A percentile compares a stretch with the other conserved stretches of the same genome.
Evolutionary conservation across 768 basidiomycete genomes (phyloP).

Genomic region (Russula emetica): DNA sequence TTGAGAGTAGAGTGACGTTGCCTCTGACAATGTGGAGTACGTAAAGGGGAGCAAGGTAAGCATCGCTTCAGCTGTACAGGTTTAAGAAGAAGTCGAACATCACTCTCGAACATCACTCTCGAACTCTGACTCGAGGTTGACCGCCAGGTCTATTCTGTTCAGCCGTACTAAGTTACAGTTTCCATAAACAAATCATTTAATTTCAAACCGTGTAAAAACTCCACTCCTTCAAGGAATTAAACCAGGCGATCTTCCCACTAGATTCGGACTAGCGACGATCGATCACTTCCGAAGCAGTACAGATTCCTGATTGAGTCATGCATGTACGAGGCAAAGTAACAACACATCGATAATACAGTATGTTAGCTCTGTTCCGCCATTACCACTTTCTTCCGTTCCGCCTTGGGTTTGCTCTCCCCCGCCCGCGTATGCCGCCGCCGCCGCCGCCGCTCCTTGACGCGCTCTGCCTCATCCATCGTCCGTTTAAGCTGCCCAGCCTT

Average conservation of each 20-base stretch:
- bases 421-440: conserved; percentile 84
- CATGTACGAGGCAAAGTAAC: not conserved
- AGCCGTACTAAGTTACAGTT: no score
- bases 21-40: no score
- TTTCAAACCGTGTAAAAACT: no score
- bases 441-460: conserved; percentile 91
- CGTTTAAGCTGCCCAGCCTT: conserved; percentile 82
- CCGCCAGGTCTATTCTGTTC: no score
- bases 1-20: not conserved
- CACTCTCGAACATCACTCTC: no score
- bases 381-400: conserved; percentile 87
- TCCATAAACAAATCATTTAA: no score
- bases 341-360: not conserved
- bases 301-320: not conserved
- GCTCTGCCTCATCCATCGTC: conserved; percentile 85
- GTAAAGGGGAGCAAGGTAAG: no score
- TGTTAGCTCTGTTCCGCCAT: conserved; percentile 67
- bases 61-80: no score
- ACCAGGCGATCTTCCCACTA: no score
- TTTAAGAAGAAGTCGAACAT: no score
- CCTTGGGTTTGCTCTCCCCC: conserved; percentile 82
- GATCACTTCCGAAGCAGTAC: not conserved
- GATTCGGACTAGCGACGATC: not conserved
- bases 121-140: no score
- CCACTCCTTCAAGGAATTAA: no score